Evolutionary conservation across 768 basidiomycete genomes (phyloP).

Genomic region (Brasilioporus rufonigricans): DNA sequence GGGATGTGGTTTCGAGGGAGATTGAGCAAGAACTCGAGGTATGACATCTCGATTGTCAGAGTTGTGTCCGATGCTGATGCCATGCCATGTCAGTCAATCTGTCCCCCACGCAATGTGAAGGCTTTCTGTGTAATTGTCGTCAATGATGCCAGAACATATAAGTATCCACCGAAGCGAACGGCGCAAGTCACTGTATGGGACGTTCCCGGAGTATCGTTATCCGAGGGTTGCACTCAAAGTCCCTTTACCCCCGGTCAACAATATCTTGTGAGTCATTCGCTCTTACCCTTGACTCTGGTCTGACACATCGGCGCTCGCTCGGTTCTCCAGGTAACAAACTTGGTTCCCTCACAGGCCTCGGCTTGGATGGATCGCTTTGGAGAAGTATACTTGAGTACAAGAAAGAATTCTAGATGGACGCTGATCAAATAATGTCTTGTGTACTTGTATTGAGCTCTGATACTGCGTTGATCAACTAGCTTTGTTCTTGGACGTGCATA

Average conservation of each 20-base stretch:
- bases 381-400: constrained; percentile 69
- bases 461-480: too few species aligned
- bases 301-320: background rate
- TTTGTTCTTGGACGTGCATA: background rate
- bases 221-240: constrained; percentile 49
- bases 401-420: constrained; percentile 64
- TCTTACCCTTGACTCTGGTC: background rate
- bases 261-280: constrained; percentile 53
- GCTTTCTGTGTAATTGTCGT: constrained; percentile 73
- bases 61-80: constrained; percentile 3
- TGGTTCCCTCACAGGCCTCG: constrained; percentile 61
- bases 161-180: constrained; percentile 50
- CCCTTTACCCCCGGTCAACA: constrained; percentile 60
- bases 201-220: constrained; percentile 47
- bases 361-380: constrained; percentile 72
- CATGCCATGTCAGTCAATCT: constrained; percentile 47
- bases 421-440: constrained; percentile 18
- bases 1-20: constrained; percentile 51
- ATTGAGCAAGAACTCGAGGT: constrained; percentile 77
- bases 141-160: constrained; percentile 56
- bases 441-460: too few species aligned
- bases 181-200: constrained; percentile 89
- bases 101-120: constrained; percentile 72
- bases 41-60: constrained; percentile 18
- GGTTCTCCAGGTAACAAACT: constrained; percentile 49